These are phyloP conservation scores for Sugiyamaella boreocaroliniensis DNA, from an alignment of 805 yeast genomes.

Conservation along the genomic window DNA sequence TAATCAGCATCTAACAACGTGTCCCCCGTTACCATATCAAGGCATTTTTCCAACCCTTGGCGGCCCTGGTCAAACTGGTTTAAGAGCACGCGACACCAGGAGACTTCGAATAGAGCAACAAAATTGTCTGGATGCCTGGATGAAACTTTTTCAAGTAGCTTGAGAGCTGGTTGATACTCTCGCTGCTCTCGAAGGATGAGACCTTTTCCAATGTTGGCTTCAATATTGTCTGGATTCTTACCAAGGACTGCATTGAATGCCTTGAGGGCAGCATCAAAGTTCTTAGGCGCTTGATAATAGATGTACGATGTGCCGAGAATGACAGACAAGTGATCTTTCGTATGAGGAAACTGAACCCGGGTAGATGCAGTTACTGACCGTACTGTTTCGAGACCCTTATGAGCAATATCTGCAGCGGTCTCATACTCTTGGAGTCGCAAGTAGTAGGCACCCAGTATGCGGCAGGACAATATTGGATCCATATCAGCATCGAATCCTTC, in stretches of 20 bases:
- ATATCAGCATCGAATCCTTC: conserved; percentile 41
- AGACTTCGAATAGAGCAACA: conserved; percentile 59
- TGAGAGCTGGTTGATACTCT: conserved; percentile 48
- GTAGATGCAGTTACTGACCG: conserved; percentile 36
- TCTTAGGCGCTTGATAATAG: conserved; percentile 84
- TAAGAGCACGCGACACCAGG: conserved; percentile 68
- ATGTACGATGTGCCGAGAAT: conserved; percentile 72
- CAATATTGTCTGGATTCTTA: conserved; percentile 40
- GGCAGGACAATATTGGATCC: conserved; percentile 50
- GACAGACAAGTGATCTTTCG: conserved; percentile 55
- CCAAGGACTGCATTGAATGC: conserved; percentile 58
- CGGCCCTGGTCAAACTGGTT: conserved; percentile 49
- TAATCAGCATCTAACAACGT: conserved; percentile 48
- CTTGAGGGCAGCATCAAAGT: conserved; percentile 65
- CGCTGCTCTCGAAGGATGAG: conserved; percentile 64
- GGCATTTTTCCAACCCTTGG: conserved; percentile 39
- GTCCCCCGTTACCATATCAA: conserved; percentile 41
- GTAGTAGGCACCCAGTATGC: conserved; percentile 58
- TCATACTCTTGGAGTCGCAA: conserved; percentile 57
- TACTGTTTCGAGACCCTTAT: conserved; percentile 49
- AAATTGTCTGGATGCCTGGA: conserved; percentile 44
- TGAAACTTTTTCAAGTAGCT: conserved; percentile 46
- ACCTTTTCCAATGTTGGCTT: conserved; percentile 77
- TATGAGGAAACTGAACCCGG: conserved; percentile 38
- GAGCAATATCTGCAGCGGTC: conserved; percentile 53